Evolutionary conservation across 805 yeast species (phyloP), one percentile per base, ranked within the genome.

Genomic region (Starmerella davenportii): DNA sequence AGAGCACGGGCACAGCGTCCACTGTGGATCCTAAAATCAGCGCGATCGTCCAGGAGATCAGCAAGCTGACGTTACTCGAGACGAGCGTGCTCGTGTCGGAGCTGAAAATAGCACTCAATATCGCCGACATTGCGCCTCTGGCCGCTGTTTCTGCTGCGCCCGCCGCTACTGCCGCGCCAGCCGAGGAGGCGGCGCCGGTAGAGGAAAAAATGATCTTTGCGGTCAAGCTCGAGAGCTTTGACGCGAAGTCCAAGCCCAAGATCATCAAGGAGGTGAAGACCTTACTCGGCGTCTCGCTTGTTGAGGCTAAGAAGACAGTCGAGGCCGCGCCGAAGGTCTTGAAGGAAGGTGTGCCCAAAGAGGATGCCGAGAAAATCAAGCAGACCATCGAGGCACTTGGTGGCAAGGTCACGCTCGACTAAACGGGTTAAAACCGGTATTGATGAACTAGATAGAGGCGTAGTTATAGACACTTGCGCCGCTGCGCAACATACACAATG

Each of bases 331-430:
- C 99, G 52, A 90, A 90, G 70, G 68, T 79, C 34, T 68, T 90
- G 61, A 90, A 90, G 67, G 99, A 90, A 53, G 82, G 84, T 53
- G 84, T 90, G 44, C 77, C 93, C 45, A 90, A 90, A 70, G 99
- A 81, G 58, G 99, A 90, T 54, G 96, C 96, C 49, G 95, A 87
- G 55, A 84, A 85, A 71, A 78, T 90, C 59, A 87, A 90, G 69
- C 68, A 79, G 44, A 74, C 93, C 45, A 70, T 90, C 57, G 98
- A 90, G 66, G 90, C 74, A 38, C 70, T 87, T 53, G 98, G 98
- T 60, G 98, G 93, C 48, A 90, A 90, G 71, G 70, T 90, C 55
- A 51, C 72, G 42, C 67, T 90, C 58, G 99, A 90, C 68, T 90
- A 74, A 62, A 27, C 25, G 35, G 27, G 38, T 42, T 5, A 14